Percentiles rank a stretch among this genome's conserved stretches.
Conservation (phyloP, 768 basidiomycete genomes). For the Sistotremastrum niveocremeum region DNA sequence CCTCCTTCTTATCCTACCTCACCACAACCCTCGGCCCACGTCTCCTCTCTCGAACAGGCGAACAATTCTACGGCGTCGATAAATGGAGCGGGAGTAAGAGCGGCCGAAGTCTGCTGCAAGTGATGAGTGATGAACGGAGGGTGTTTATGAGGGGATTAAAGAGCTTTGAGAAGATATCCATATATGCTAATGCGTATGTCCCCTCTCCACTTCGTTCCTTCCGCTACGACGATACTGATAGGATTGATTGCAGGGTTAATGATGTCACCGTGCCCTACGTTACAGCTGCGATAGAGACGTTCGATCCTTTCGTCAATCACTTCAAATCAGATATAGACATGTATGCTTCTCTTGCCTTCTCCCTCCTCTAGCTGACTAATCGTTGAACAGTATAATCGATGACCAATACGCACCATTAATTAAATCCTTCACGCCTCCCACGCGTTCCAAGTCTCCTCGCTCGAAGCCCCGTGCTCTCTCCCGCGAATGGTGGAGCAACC, state of each 20-base stretch:
- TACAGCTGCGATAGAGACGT: constrained; percentile 56
- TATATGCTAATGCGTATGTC: constrained; percentile 73
- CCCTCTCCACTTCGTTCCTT: background rate
- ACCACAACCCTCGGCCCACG: constrained; percentile 46
- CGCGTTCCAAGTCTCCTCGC: constrained; percentile 23
- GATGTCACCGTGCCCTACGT: constrained; percentile 76
- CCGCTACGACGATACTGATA: background rate
- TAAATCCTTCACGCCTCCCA: constrained; percentile 34
- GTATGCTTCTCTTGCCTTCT: constrained; percentile 22
- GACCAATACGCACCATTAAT: constrained; percentile 46
- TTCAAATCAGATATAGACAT: constrained; percentile 45
- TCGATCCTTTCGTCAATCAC: constrained; percentile 52
- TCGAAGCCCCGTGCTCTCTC: constrained; percentile 27
- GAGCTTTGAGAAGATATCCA: constrained; percentile 24
- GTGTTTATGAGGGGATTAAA: too few relatives aligned
- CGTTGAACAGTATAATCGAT: constrained; percentile 33
- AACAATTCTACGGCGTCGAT: constrained; percentile 65
- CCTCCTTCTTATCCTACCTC: constrained; percentile 42
- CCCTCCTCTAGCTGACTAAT: constrained; percentile 2
- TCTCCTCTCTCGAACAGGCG: constrained; percentile 65
- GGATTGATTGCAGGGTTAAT: constrained; percentile 32
- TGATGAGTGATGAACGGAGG: constrained; percentile 48
- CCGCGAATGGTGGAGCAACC: constrained; percentile 29
- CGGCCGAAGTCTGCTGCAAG: constrained; percentile 54
- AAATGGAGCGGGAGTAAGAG: constrained; percentile 41